Evolutionary conservation across 192 early-diverging fungal genomes (phyloP), one percentile per base, ranked within the genome.

Genomic region (Neocallimastix lanati): DNA sequence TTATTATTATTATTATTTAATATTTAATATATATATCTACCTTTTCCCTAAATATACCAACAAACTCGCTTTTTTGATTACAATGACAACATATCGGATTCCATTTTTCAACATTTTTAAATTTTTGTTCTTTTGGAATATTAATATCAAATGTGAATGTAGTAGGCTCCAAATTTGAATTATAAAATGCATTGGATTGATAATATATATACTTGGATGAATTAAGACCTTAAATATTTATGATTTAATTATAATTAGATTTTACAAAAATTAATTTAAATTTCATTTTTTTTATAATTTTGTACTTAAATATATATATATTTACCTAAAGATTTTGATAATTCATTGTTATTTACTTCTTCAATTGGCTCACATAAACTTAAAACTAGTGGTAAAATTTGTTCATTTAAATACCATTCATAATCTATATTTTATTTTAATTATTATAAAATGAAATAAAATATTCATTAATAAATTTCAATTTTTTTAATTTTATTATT

Each of bases 371-470:
- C 92, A 33, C 93, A 91, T 27, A 99, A 84, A 81, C 97, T 91
- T 0, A 89, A 85, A 27, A 96, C 83, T 12, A 95, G 95, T 12
- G 97, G 96, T 80, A 95, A 89, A 1, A 99, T 89, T 83, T 99
- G 97, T 76, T 94, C 93, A 67, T 88, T 87, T 37, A 98, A 83
- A 82, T 99, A 99, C 94, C 96, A 99, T 78, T 98, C 94, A 79
- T 84, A 84, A 82, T 99, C 84, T 80, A n/a, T n/a, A n/a, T n/a
- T n/a, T n/a, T n/a, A n/a, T n/a, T n/a, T n/a, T n/a, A n/a, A n/a
- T n/a, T n/a, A n/a, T n/a, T n/a, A n/a, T n/a, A n/a, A n/a, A n/a
- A n/a, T n/a, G n/a, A n/a, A n/a, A n/a, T n/a, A n/a, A n/a, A n/a
- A n/a, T n/a, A n/a, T n/a, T n/a, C n/a, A n/a, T n/a, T n/a, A n/a